Percentiles rank a stretch among this genome's conserved stretches.
phyloP scores from a whole-genome alignment of 1,284 basidiomycete genomes.

The Ustilago nuda region DNA sequence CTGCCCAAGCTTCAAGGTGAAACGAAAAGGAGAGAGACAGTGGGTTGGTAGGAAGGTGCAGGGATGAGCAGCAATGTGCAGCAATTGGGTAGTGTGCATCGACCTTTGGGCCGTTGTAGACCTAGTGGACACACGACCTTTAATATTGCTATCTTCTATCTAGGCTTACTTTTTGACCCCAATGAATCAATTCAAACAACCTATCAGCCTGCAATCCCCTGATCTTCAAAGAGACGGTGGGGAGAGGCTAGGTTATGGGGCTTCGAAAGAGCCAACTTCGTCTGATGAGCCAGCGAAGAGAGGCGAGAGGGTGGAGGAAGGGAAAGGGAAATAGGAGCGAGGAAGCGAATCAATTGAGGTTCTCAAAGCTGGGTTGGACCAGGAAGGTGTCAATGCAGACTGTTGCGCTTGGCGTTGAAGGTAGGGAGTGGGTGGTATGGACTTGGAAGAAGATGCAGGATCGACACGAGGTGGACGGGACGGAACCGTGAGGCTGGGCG shows the following conservation, averaged over 20 bases:
- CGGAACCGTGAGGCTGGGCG: neutral
- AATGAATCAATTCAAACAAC: slow-evolving; percentile 31
- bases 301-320: slow-evolving; percentile 1
- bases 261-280: slow-evolving; percentile 51
- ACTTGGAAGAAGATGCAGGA: neutral
- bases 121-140: slow-evolving; percentile 52
- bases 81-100: slow-evolving; percentile 58
- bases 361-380: neutral
- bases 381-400: neutral
- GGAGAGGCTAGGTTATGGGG: slow-evolving; percentile 47
- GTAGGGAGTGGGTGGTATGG: neutral
- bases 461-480: neutral
- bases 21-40: neutral
- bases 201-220: slow-evolving; percentile 47
- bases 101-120: slow-evolving; percentile 25
- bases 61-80: slow-evolving; percentile 18
- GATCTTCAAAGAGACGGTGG: slow-evolving; percentile 1
- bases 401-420: neutral
- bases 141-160: slow-evolving; percentile 44
- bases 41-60: too few species aligned
- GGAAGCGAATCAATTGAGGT: neutral
- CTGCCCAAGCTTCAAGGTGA: neutral
- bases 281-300: neutral
- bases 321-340: neutral
- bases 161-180: slow-evolving; percentile 60